Base-by-base conservation (phyloP, 2,329 filamentous ascomycete genomes). In the Grosmannia clavigera region DNA sequence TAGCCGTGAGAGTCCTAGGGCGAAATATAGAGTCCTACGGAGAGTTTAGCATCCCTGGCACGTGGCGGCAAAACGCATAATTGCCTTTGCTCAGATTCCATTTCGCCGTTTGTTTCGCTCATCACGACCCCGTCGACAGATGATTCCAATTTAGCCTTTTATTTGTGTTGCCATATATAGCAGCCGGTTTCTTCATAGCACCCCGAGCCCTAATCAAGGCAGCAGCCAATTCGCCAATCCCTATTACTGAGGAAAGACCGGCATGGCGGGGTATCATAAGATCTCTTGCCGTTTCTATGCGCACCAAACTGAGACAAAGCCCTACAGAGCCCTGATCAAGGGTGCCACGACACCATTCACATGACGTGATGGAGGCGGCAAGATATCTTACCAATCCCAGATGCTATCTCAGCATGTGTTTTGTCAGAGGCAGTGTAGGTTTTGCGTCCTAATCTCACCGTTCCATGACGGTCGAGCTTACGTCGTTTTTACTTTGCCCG, bases 221-320 rank as follows among this genome's bases (percentile, higher is more conserved):
- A 58, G 29, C 59, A 57, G 59, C 58, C 61, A 61, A 64, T 64
- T 64, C 62, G 60, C 59, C 60, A 63, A 64, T 64, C 27, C 48
- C 29, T 19, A 59, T 43, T 55, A 29, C n/a, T 19, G n/a, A n/a
- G 16, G 29, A n/a, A 27, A 40, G 19, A 29, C 16, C 3, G 38
- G 14, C 38, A 40, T 58, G 48, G 57, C 48, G 57, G 57, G 57
- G 57, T 58, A 51, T n/a, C 52, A 12, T 9, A 12, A n/a, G 16
- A 48, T 48, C n/a, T 38, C 48, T 2, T 14, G 27, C n/a, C 19
- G 16, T 19, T 19, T 46, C 5, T n/a, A 51, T 9, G 14, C 50
- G 50, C 50, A 52, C 50, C 25, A 27, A 29, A 50, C 46, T 25
- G 46, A 25, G 52, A 54, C 31, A n/a, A 29, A 31, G 38, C 38